Conservation (phyloP, 116 monocot species). For the Cymodocea nodosa region DNA sequence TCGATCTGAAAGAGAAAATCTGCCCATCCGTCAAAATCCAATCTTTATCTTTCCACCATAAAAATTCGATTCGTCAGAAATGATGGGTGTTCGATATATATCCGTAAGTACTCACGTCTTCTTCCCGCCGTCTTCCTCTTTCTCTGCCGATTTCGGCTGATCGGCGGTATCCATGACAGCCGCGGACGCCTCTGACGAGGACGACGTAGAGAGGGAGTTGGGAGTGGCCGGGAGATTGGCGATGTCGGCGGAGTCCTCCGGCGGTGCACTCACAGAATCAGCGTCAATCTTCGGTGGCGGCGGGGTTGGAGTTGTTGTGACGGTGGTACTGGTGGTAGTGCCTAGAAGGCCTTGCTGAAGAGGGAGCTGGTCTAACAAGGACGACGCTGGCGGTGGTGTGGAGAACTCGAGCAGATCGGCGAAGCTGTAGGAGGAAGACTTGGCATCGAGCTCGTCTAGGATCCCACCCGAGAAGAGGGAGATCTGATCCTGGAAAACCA, state of each 20-base stretch:
- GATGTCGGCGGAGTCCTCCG: slow-evolving; percentile 9
- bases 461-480: slow-evolving; percentile 2
- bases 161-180: slow-evolving; percentile 1
- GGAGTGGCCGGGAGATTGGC: slow-evolving; percentile 31
- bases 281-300: not conserved
- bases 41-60: not conserved
- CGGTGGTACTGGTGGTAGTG: not conserved
- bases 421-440: slow-evolving; percentile 20
- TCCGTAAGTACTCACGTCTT: slow-evolving; percentile 7
- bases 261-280: not conserved
- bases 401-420: slow-evolving; percentile 21
- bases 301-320: not conserved
- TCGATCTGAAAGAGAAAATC: slow-evolving; percentile 1
- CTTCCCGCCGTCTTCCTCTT: slow-evolving; percentile 4
- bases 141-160: slow-evolving; percentile 6
- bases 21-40: slow-evolving; percentile 1
- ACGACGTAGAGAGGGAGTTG: slow-evolving; percentile 41
- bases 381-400: slow-evolving; percentile 3
- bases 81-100: not conserved
- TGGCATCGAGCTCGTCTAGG: slow-evolving; percentile 1
- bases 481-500: slow-evolving; percentile 11
- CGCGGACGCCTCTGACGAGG: slow-evolving; percentile 31
- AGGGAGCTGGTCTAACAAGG: slow-evolving; percentile 6
- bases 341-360: too few species aligned
- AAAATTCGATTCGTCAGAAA: not conserved